These are phyloP conservation scores for Byssochlamys sp. DNA, from an alignment of 2,329 filamentous ascomycete genomes.

Conservation along the genomic window DNA sequence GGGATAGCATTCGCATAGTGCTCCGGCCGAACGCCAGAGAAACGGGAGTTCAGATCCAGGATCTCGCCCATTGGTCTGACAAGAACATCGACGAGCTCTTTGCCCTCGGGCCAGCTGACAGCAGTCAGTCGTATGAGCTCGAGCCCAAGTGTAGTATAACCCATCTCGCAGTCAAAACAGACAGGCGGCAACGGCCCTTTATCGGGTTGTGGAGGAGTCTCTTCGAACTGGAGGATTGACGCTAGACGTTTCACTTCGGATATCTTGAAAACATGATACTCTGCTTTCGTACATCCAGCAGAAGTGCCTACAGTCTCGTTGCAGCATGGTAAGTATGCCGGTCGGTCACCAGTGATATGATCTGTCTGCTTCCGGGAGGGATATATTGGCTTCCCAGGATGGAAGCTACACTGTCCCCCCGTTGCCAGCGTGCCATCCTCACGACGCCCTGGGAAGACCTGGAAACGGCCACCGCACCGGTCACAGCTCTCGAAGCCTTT, in stretches of 20 bases:
- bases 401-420: constrained; percentile 69
- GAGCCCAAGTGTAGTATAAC: constrained; percentile 77
- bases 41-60: constrained; percentile 83
- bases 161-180: constrained; percentile 95
- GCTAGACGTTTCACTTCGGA: constrained; percentile 67
- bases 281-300: constrained; percentile 60
- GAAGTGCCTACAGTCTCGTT: constrained; percentile 62
- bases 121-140: constrained; percentile 86
- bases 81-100: constrained; percentile 69
- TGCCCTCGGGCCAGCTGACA: constrained; percentile 72
- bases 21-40: constrained; percentile 73
- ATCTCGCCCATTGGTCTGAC: constrained; percentile 76
- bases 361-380: constrained; percentile 47
- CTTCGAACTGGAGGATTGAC: constrained; percentile 64
- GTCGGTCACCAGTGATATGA: constrained; percentile 45
- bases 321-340: constrained; percentile 69
- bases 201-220: constrained; percentile 51
- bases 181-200: constrained; percentile 42
- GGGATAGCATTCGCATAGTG: constrained; percentile 61
- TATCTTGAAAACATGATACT: constrained; percentile 80
- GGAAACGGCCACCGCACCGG: constrained; percentile 74
- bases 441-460: constrained; percentile 79
- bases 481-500: constrained; percentile 82
- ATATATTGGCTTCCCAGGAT: constrained; percentile 62
- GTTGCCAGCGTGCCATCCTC: constrained; percentile 65